Base-by-base conservation (phyloP, 805 yeast species). In the Starmerella apicola region DNA sequence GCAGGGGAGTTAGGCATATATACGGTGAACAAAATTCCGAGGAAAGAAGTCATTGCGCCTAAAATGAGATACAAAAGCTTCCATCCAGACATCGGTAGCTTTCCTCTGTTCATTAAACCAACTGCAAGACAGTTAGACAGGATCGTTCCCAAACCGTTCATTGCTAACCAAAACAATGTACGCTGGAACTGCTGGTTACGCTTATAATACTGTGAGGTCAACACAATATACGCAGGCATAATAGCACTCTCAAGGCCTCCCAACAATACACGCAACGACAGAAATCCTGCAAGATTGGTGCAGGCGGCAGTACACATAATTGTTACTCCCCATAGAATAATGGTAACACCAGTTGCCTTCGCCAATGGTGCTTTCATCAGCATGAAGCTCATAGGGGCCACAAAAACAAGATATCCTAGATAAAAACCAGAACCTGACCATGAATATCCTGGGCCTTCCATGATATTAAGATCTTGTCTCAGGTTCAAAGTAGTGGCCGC, bases 1-100 rank as follows among this genome's bases (percentile, higher is more conserved):
- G 63, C 60, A 31, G 82, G 82, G 26, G 61, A 55, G 46, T 72
- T 75, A n/a, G 82, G 81, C 34, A 78, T 52, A 54, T 70, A 71
- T 38, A 71, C 45, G 31, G 56, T 55, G 43, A 74, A 62, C 10
- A 66, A 38, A 9, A 68, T 38, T 5, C 79, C 81, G 13, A 72
- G 51, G 10, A 67, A 51, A 6, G 75, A 55, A 2, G 83, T 76
- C 41, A 73, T 64, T 5, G 65, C 53, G 13, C 91, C 93, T 28
- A 72, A 66, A 23, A 77, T 62, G 36, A 80, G 59, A 52, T 68
- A 80, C 3, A 76, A 54, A 8, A 72, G 54, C 52, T 70, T 73
- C 86, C 86, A 81, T 3, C 77, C 63, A 74, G 57, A 19, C 62
- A 36, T 28, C 25, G 39, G 29, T 36, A 49, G 20, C n/a, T n/a